Percentiles rank a stretch among this genome's conserved stretches.
Conservation (phyloP, 1,284 basidiomycete genomes). For the Earliella scabrosa region DNA sequence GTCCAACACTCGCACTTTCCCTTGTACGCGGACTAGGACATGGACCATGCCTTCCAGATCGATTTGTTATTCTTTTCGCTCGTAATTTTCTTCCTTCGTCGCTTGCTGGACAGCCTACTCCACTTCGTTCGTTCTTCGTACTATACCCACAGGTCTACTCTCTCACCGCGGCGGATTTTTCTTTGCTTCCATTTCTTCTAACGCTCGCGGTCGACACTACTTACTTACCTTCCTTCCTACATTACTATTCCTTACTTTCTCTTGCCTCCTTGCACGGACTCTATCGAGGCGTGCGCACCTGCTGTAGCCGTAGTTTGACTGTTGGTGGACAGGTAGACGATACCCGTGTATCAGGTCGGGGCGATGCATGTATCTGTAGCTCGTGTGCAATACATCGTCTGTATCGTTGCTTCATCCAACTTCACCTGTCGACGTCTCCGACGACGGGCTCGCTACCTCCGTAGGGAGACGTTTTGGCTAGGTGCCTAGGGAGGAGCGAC, state of each 20-base stretch:
- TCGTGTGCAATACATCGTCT: slow-evolving; percentile 18
- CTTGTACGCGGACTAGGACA: slow-evolving; percentile 19
- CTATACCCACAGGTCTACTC: neutral
- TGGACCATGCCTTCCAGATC: slow-evolving; percentile 19
- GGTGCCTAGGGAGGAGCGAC: too few relatives aligned
- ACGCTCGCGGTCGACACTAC: slow-evolving; percentile 14
- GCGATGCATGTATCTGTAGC: slow-evolving; percentile 14
- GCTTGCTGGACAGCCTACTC: slow-evolving; percentile 33
- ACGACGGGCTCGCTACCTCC: too few relatives aligned
- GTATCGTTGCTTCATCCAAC: neutral
- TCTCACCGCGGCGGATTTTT: slow-evolving; percentile 16
- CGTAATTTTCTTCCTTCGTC: slow-evolving; percentile 11
- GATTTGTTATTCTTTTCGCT: slow-evolving; percentile 7
- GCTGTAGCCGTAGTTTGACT: slow-evolving; percentile 21
- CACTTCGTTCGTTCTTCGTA: slow-evolving; percentile 13
- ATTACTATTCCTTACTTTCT: slow-evolving; percentile 16
- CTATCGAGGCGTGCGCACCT: slow-evolving; percentile 8
- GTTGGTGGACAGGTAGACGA: slow-evolving; percentile 13
- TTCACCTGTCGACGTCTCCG: neutral
- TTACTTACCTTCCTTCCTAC: slow-evolving; percentile 4
- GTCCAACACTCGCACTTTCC: slow-evolving; percentile 10
- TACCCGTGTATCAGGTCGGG: slow-evolving; percentile 9
- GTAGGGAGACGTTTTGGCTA: too few relatives aligned
- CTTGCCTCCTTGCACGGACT: slow-evolving; percentile 14
- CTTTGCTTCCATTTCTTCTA: neutral